phyloP scores from a whole-genome alignment of 768 basidiomycete species.

The Pleurotus salmoneostramineus region DNA sequence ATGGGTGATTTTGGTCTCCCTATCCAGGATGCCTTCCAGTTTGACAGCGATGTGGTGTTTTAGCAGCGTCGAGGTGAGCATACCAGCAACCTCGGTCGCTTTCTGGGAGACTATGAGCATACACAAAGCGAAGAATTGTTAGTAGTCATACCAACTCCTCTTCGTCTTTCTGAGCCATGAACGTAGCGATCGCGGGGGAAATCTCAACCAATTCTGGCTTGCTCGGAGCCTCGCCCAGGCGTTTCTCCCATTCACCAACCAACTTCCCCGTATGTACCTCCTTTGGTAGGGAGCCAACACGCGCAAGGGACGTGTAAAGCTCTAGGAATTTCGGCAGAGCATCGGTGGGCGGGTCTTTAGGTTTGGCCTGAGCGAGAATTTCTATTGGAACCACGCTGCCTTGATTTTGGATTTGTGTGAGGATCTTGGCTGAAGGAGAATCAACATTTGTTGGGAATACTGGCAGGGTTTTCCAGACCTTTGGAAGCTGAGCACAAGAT shows the following conservation, averaged over 20 bases:
- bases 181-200: constrained; percentile 64
- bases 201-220: constrained; percentile 82
- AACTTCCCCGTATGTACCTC: constrained; percentile 86
- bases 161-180: constrained; percentile 86
- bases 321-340: constrained; percentile 67
- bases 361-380: constrained; percentile 74
- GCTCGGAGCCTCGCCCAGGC: constrained; percentile 44
- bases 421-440: constrained; percentile 65
- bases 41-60: constrained; percentile 83
- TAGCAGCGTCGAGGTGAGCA: constrained; percentile 81
- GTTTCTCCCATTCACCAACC: constrained; percentile 79
- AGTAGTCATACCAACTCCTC: constrained; percentile 74
- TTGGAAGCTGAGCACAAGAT: constrained; percentile 88
- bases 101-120: constrained; percentile 45
- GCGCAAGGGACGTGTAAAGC: constrained; percentile 54
- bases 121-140: neutral
- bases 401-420: constrained; percentile 69
- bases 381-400: constrained; percentile 62
- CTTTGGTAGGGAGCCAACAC: constrained; percentile 76
- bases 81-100: constrained; percentile 69
- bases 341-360: constrained; percentile 74
- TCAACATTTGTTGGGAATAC: constrained; percentile 1
- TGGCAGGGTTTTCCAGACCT: constrained; percentile 41
- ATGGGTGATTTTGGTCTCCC: constrained; percentile 87
- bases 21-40: constrained; percentile 88